phyloP scores from a whole-genome alignment of 2,329 filamentous ascomycete species.

The Beauveria brongniartii region DNA sequence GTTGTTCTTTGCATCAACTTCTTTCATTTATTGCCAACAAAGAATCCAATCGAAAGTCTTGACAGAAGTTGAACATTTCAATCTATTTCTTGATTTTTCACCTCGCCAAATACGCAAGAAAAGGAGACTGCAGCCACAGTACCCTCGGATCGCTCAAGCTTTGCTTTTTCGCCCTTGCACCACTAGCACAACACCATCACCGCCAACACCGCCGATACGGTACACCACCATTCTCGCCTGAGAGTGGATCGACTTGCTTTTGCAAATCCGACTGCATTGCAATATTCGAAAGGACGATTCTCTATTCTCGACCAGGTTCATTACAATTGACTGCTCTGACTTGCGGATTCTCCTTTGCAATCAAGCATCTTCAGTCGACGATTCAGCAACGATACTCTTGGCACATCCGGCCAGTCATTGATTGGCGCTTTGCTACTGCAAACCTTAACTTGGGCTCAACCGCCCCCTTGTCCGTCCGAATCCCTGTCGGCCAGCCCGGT shows the following conservation, averaged over 20 bases:
- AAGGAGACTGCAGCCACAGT: background rate
- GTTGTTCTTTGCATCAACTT: background rate
- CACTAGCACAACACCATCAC: background rate
- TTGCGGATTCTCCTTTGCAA: background rate
- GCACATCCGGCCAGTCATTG: background rate
- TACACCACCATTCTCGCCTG: background rate
- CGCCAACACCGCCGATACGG: background rate
- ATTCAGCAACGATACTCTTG: background rate
- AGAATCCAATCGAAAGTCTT: background rate
- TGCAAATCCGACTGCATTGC: background rate
- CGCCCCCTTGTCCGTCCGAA: background rate
- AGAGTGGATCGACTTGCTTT: background rate
- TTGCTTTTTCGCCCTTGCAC: conserved; percentile 7
- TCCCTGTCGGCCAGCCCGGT: conserved; percentile 1
- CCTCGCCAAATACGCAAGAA: background rate
- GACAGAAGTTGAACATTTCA: too few species aligned
- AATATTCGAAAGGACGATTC: background rate
- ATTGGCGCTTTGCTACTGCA: background rate
- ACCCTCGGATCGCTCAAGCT: conserved; percentile 2
- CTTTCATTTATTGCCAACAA: background rate
- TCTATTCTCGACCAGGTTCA: too few species aligned
- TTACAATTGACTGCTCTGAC: background rate
- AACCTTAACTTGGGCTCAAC: background rate
- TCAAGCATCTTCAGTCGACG: background rate
- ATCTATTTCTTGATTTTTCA: background rate